These are phyloP conservation scores for Colletotrichum chrysophilum DNA, from an alignment of 2,329 filamentous ascomycete genomes.

Conservation along the genomic window DNA sequence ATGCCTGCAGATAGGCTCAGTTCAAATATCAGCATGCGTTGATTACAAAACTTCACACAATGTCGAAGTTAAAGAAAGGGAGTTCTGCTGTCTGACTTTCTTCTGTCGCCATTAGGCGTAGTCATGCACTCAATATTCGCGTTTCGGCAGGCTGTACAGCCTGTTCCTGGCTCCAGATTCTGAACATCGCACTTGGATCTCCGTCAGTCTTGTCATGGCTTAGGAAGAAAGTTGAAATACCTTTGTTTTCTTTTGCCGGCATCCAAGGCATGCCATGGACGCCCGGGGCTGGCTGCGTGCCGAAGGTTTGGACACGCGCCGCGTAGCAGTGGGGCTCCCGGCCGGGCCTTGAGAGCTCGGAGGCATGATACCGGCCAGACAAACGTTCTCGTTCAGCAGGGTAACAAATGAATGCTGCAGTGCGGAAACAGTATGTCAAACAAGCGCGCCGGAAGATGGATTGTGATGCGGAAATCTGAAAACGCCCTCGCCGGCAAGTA, in stretches of 20 bases:
- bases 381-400: background rate
- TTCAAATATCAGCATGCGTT: background rate
- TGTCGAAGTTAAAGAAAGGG: background rate
- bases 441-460: background rate
- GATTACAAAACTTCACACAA: background rate
- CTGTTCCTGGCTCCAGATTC: background rate
- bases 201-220: background rate
- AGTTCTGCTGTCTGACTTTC: background rate
- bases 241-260: background rate
- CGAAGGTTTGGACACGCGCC: background rate
- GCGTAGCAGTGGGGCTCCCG: background rate
- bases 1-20: background rate
- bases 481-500: background rate
- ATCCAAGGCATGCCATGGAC: background rate
- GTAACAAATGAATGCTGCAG: rapidly evolving
- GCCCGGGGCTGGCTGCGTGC: background rate
- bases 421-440: background rate
- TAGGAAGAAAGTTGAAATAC: rapidly evolving
- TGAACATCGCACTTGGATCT: background rate
- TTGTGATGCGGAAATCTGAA: background rate
- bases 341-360: background rate
- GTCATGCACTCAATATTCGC: background rate
- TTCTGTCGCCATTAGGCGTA: background rate
- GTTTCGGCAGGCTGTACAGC: background rate
- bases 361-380: background rate